phyloP scores from a whole-genome alignment of 768 basidiomycete genomes.

The Xerocomellus amylosporus region DNA sequence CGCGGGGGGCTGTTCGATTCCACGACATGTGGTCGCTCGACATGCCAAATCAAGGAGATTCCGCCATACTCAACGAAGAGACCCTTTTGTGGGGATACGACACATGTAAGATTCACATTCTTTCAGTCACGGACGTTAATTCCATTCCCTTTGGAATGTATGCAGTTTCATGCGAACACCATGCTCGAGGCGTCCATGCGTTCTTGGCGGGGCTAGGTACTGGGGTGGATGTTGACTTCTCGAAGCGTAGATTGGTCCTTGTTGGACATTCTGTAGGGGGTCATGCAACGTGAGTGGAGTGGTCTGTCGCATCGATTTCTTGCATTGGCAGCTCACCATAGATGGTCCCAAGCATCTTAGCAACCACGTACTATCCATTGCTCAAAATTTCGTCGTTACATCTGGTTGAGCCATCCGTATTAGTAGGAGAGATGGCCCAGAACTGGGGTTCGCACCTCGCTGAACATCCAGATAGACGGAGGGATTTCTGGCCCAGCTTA shows the following conservation, averaged over 20 bases:
- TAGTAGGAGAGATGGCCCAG: background rate
- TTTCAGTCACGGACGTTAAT: background rate
- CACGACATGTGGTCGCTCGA: slow-evolving; percentile 10
- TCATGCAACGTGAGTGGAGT: background rate
- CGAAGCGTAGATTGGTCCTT: slow-evolving; percentile 1
- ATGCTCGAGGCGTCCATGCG: slow-evolving; percentile 6
- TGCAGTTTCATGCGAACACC: slow-evolving; percentile 5
- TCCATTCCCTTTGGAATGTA: background rate
- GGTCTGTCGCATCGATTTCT: too few species aligned
- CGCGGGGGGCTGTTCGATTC: background rate
- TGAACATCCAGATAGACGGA: background rate
- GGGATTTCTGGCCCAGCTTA: background rate
- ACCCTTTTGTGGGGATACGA: too few species aligned
- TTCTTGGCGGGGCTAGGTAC: slow-evolving; percentile 4
- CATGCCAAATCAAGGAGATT: background rate
- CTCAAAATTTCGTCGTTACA: slow-evolving; percentile 11
- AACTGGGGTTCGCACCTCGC: background rate
- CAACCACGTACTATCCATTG: background rate
- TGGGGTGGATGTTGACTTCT: slow-evolving; percentile 10
- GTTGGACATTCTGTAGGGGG: slow-evolving; percentile 8
- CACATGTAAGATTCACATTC: too few species aligned
- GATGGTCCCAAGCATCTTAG: background rate
- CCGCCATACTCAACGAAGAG: too few species aligned
- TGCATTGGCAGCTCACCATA: background rate
- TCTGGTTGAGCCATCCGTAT: background rate